Evolutionary conservation across 1,284 basidiomycete species (phyloP).

Genomic region (Marasmius oreades): DNA sequence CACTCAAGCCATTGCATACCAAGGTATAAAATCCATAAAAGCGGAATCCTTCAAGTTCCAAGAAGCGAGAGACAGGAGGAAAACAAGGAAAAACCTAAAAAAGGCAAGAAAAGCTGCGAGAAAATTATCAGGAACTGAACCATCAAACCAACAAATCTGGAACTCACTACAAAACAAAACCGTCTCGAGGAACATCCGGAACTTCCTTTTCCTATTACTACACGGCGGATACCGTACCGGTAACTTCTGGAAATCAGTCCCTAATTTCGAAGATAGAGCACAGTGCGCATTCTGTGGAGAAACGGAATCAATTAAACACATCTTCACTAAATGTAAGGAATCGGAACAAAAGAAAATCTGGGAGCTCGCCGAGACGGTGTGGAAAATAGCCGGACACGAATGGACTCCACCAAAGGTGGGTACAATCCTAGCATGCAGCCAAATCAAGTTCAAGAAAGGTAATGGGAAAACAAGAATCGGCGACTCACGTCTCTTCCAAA

Average conservation of each 20-base stretch:
- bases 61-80: background rate
- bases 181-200: constrained; percentile 19
- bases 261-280: constrained; percentile 20
- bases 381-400: background rate
- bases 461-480: constrained; percentile 8
- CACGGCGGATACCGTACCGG: constrained; percentile 26
- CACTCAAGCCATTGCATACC: constrained; percentile 26
- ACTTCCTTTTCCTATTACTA: constrained; percentile 14
- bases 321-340: constrained; percentile 25
- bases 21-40: constrained; percentile 15
- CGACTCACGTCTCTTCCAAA: constrained; percentile 18
- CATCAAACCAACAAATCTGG: too few species aligned
- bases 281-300: constrained; percentile 23
- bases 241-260: constrained; percentile 25
- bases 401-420: constrained; percentile 12
- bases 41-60: background rate
- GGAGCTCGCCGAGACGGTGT: constrained; percentile 4
- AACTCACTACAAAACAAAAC: constrained; percentile 19
- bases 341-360: constrained; percentile 24
- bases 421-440: too few species aligned
- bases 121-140: background rate
- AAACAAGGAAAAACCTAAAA: constrained; percentile 5
- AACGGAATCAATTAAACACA: constrained; percentile 30
- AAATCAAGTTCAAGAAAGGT: background rate
- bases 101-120: background rate